Conservation (phyloP, 768 basidiomycete species). For the Tylopilus intermedius region DNA sequence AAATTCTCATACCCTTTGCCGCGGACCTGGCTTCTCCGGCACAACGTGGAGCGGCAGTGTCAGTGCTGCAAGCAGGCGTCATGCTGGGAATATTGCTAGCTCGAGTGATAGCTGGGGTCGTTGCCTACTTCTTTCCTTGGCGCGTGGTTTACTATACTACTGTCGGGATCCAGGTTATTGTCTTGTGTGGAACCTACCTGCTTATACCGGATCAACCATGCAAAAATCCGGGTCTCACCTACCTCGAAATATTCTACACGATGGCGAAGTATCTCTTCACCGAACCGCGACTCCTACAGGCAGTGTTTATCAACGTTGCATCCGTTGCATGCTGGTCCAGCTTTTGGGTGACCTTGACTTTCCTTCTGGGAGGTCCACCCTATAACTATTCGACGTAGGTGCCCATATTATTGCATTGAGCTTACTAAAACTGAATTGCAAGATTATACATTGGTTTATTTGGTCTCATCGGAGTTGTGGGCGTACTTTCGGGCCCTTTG, state of each 20-base stretch:
- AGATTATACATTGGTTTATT: conserved; percentile 41
- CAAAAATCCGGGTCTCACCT: conserved; percentile 34
- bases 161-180: conserved; percentile 28
- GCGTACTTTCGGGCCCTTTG: conserved; percentile 24
- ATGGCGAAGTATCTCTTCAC: conserved; percentile 39
- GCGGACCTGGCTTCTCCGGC: conserved; percentile 38
- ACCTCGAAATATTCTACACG: conserved; percentile 30
- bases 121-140: conserved; percentile 38
- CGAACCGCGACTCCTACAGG: conserved; percentile 39
- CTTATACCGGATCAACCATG: conserved; percentile 40
- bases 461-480: conserved; percentile 41
- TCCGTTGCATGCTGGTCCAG: conserved; percentile 27
- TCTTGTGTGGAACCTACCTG: conserved; percentile 28
- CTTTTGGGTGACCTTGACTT: conserved; percentile 40
- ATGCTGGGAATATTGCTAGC: conserved; percentile 26
- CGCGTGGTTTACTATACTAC: conserved; percentile 39
- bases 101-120: conserved; percentile 33
- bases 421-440: neutral
- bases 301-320: conserved; percentile 18
- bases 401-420: neutral
- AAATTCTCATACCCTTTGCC: conserved; percentile 38
- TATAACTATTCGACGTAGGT: conserved; percentile 34
- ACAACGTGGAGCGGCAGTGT: conserved; percentile 20
- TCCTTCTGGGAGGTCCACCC: conserved; percentile 36
- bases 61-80: conserved; percentile 26